Evolutionary conservation across 75 land plant species (phyloP), one percentile per base, ranked within the genome.

Genomic region (Selaginella moellendorffii): DNA sequence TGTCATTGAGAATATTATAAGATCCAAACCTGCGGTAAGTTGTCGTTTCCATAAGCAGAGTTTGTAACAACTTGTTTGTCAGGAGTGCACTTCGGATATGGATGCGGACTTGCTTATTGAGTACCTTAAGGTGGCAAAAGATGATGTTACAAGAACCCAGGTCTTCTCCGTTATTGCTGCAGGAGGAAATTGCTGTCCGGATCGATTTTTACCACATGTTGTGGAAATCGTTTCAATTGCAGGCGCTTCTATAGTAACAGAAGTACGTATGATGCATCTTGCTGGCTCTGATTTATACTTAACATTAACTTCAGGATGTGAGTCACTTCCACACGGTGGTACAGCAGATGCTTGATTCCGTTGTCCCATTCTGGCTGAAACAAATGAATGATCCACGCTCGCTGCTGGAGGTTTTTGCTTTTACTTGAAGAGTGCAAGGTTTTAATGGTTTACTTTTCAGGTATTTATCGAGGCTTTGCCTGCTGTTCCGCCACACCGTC

Each of bases 281-380:
- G 25, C 29, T 17, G 28, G 2, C 12, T 22, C 10, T 36, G 46
- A 5, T 36, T 5, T 5, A 5, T 36, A 36, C 14, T 14, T 36
- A 14, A 36, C 46, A 36, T 36, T 36, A 5, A 36, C 14, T 71
- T 31, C 53, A 86, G 88, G 30, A 65, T 76, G 92, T 87, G 53
- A 80, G 65, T 61, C 73, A 87, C 66, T 90, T 92, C 24, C 77
- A 80, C 52, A 62, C 61, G 67, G 88, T 90, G 0, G 66, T 79
- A 29, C 84, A 86, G 61, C 78, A 79, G 10, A 69, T 87, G 69
- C 72, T 90, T 31, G 79, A 85, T 24, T 72, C 83, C 18, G 63
- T 90, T 30, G 79, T 90, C 46, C 92, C 97, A 20, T 80, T 72
- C 53, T 87, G 85, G 92, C 65, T 90, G 56, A 70, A 74, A n/a